A percentile compares a stretch with the other conserved stretches of the same genome.
Conservation (phyloP, 306 rosid species). For the Acacia confusa region DNA sequence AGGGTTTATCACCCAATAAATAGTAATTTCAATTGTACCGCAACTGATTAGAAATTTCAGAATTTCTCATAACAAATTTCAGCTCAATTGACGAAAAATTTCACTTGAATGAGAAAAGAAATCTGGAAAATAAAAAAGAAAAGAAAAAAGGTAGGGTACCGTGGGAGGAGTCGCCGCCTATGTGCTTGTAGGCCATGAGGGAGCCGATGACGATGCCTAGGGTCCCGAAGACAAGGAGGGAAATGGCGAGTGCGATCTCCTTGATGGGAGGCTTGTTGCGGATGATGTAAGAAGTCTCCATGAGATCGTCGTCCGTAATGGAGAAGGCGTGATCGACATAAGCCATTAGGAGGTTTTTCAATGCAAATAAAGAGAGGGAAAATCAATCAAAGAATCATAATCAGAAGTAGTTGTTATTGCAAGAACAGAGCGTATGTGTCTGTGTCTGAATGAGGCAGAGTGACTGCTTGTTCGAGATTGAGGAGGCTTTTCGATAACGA, state of each 20-base stretch:
- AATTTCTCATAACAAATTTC: background rate
- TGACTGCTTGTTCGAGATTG: background rate
- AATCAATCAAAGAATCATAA: too few species aligned
- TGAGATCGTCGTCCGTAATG: constrained; percentile 89
- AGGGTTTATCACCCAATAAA: background rate
- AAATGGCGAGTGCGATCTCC: constrained; percentile 92
- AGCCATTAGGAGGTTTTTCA: constrained; percentile 48
- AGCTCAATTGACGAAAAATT: background rate
- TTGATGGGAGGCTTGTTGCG: constrained; percentile 87
- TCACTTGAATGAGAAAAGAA: background rate
- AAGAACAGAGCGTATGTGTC: background rate
- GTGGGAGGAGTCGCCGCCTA: constrained; percentile 94
- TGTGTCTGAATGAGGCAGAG: background rate
- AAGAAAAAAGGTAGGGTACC: constrained; percentile 48
- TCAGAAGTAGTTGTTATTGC: background rate
- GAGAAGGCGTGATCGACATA: constrained; percentile 97
- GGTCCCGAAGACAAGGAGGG: constrained; percentile 83
- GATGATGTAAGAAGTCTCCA: constrained; percentile 75
- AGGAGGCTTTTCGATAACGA: constrained; percentile 13
- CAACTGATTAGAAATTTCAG: background rate
- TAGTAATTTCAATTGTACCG: background rate
- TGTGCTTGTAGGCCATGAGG: constrained; percentile 80
- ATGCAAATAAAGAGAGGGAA: background rate
- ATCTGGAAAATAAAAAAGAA: too few species aligned
- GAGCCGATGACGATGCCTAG: constrained; percentile 74